Evolutionary conservation across 140 eudicot species (phyloP), one percentile per base, ranked within the genome.

Genomic region (Bidens hawaiensis): DNA sequence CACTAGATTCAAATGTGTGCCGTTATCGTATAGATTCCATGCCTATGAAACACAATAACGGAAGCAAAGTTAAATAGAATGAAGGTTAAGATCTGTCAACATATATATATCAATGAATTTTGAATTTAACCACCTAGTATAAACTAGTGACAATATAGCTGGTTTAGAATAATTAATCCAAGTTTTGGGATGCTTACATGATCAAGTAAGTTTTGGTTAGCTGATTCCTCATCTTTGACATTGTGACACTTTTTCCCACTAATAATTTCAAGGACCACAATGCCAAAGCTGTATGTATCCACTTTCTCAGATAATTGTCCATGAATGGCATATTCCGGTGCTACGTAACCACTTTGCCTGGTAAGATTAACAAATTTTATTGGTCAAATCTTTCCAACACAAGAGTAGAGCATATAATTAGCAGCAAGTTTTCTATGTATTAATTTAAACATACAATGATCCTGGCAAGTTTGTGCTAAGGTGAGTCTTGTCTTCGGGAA

Each of bases 281-380:
- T 41, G 31, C 81, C 81, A 47, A 79, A 75, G 64, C 85, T 61
- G 60, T 75, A 79, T 4, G 71, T 47, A 41, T 79, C 85, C 15
- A 66, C 81, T 48, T 79, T 79, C 73, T 75, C 85, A 0, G 85
- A 64, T 27, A 71, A 71, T 4, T 75, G 85, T 8, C 81, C 85
- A 46, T 75, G 70, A 28, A 70, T 8, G 18, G 78, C 81, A 23
- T 79, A 79, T 55, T 79, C 85, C 5, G 85, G 85, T 76, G 89
- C 89, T 6, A 65, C 54, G 46, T 55, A 64, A 55, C 25, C 31
- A 45, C 61, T 47, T 43, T 73, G 53, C 67, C 78, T 64, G 72
- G 3, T 53, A 41, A 62, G 36, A 63, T 41, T 53, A 41, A 31
- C 26, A 55, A 71, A 33, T 30, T 30, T 36, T 36, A 40, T 62